These are phyloP conservation scores for Trichoderma atrobrunneum DNA, from an alignment of 2,329 filamentous ascomycete species.

Conservation along the genomic window DNA sequence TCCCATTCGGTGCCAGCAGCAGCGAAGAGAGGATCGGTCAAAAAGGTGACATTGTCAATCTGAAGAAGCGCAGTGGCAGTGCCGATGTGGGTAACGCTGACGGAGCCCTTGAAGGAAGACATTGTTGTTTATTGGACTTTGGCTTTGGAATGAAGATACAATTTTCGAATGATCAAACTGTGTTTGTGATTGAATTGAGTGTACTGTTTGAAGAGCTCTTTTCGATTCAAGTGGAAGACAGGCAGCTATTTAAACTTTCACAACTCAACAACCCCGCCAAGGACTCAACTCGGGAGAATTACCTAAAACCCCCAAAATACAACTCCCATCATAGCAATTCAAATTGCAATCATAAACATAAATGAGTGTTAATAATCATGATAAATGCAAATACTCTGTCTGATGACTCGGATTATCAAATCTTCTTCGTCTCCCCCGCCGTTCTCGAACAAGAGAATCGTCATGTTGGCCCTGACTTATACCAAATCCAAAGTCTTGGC, in stretches of 20 bases:
- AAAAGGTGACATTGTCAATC: conserved; percentile 40
- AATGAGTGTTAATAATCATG: not conserved
- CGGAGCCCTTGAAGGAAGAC: conserved; percentile 21
- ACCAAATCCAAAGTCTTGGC: not conserved
- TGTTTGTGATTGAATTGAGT: not conserved
- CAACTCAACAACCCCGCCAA: not conserved
- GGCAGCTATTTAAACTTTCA: not conserved
- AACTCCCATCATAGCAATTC: not conserved
- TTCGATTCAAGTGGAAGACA: not conserved
- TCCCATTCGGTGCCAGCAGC: conserved; percentile 37
- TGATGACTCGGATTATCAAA: not conserved
- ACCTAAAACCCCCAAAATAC: not conserved
- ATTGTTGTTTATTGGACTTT: not conserved
- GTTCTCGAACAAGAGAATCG: not conserved
- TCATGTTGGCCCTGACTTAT: not conserved
- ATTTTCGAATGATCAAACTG: not conserved
- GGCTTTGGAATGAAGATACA: not conserved
- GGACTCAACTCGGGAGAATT: not conserved
- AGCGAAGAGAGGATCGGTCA: conserved; percentile 48
- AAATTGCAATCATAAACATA: not conserved
- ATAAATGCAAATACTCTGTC: not conserved
- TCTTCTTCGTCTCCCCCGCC: not conserved
- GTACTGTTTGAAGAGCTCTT: not conserved
- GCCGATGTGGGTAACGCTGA: conserved; percentile 44
- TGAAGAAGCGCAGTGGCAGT: conserved; percentile 49